Evolutionary conservation across 371 early-diverging fungal genomes (phyloP), one percentile per base, ranked within the genome.

Genomic region (Mortierella sp.): DNA sequence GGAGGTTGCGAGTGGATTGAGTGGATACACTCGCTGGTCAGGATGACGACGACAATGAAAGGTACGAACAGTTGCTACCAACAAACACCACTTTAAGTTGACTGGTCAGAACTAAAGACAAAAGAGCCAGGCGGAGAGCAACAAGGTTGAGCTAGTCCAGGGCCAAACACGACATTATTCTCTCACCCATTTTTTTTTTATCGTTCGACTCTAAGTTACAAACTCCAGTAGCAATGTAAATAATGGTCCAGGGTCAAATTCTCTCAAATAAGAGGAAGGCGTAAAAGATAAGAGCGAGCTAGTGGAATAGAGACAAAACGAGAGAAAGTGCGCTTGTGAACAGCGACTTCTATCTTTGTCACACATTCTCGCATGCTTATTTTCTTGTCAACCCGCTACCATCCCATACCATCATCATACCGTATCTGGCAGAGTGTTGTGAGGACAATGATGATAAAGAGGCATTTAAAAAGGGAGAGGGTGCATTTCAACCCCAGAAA

Each of bases 291-390:
- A 68, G 56, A 56, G 16, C 56, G 21, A 21, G 6, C 21, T 51
- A 51, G 51, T 51, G 21, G 18, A 48, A 14, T 14, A 14, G 48
- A 29, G 29, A 29, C 29, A 29, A 54, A 24, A n/a, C 3, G 14
- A 35, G 21, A 8, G 68, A 35, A 68, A 35, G 7, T 63, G 35
- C 35, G 63, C 68, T 21, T 68, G 68, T 68, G 68, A 68, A 68
- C 68, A 68, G 18, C 3, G 18, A 35, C 38, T 68, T 68, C 68
- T 41, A 68, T 68, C 68, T 68, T 68, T 68, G 68, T 68, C 65
- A 35, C 11, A 8, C 1, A 58, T 4, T 58, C 5, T 32, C 16
- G 14, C 18, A 27, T 60, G 27, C 4, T 56, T 29, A 2, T n/a
- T 27, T 29, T 56, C 11, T 27, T 27, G 3, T 56, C 29, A 27